phyloP scores from a whole-genome alignment of 2,329 filamentous ascomycete genomes.

The Xylariaceae sp. region DNA sequence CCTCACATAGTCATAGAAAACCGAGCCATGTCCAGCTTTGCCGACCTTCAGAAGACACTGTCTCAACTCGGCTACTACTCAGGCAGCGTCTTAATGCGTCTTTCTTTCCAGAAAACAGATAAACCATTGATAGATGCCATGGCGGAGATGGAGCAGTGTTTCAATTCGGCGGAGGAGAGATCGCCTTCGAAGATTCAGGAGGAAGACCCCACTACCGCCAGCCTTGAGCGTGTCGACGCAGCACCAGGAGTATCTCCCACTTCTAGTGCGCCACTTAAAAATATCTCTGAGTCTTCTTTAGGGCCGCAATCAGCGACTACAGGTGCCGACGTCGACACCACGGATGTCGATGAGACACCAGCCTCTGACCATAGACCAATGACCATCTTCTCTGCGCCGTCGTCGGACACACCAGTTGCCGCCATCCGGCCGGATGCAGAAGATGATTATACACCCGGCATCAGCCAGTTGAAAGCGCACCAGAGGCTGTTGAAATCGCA shows the following conservation, averaged over 20 bases:
- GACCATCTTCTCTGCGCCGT: constrained; percentile 74
- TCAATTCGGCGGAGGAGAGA: constrained; percentile 46
- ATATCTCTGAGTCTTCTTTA: too few relatives aligned
- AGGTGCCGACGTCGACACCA: background rate
- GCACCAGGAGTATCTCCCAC: constrained; percentile 9
- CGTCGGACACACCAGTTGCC: constrained; percentile 69
- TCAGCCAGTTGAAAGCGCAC: constrained; percentile 71
- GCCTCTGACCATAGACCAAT: constrained; percentile 46
- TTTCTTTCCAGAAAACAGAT: constrained; percentile 73
- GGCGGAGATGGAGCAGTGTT: constrained; percentile 72
- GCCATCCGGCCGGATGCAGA: constrained; percentile 65
- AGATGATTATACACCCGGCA: constrained; percentile 70
- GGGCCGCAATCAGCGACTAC: background rate
- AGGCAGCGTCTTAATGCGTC: constrained; percentile 72
- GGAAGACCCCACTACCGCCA: constrained; percentile 8
- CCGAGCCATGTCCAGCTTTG: constrained; percentile 70
- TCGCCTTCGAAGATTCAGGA: constrained; percentile 3
- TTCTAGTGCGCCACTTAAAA: constrained; percentile 1
- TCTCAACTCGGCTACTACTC: constrained; percentile 82
- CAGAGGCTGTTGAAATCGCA: constrained; percentile 62
- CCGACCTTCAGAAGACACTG: constrained; percentile 83
- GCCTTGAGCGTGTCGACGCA: constrained; percentile 13
- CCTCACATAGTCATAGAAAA: constrained; percentile 83
- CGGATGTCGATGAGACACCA: constrained; percentile 20
- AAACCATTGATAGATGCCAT: constrained; percentile 82